Conservation (phyloP, 1,284 basidiomycete genomes). For the Microbotryum violaceum region DNA sequence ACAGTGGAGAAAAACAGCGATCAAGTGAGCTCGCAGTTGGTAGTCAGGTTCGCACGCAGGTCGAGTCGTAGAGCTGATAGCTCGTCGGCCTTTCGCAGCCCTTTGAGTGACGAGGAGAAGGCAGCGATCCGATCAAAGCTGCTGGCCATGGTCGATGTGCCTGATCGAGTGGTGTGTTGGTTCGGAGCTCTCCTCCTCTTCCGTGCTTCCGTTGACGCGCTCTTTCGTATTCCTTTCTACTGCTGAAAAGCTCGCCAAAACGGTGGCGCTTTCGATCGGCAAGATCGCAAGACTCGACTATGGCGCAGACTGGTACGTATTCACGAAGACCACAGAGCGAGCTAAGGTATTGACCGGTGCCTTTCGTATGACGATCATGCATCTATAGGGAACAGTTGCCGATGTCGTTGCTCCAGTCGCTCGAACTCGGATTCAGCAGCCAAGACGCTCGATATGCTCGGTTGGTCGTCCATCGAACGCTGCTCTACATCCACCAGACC, state of each 20-base stretch:
- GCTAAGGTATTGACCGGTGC: not conserved
- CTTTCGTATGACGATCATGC: not conserved
- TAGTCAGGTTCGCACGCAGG: constrained; percentile 16
- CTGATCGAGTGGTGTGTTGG: constrained; percentile 18
- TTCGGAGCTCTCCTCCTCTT: too few species aligned
- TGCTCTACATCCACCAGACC: constrained; percentile 30
- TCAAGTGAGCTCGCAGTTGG: constrained; percentile 19
- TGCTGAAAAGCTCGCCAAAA: constrained; percentile 29
- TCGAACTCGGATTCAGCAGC: constrained; percentile 16
- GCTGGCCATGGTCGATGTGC: constrained; percentile 30
- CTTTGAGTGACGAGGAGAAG: constrained; percentile 26
- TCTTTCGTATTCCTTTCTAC: not conserved
- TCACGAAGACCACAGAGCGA: too few species aligned
- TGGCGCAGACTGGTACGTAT: constrained; percentile 28
- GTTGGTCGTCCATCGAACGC: constrained; percentile 26
- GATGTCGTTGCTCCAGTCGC: constrained; percentile 20
- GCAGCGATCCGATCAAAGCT: constrained; percentile 25
- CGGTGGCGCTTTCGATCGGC: constrained; percentile 32
- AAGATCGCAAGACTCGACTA: constrained; percentile 34
- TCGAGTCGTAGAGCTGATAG: constrained; percentile 25
- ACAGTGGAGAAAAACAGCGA: constrained; percentile 29
- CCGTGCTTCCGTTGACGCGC: too few species aligned
- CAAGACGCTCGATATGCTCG: constrained; percentile 11
- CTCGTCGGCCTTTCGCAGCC: constrained; percentile 9
- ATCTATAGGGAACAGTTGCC: constrained; percentile 31